phyloP scores from a whole-genome alignment of 176 grass and related monocot genomes.

The Oryza glaberrima region DNA sequence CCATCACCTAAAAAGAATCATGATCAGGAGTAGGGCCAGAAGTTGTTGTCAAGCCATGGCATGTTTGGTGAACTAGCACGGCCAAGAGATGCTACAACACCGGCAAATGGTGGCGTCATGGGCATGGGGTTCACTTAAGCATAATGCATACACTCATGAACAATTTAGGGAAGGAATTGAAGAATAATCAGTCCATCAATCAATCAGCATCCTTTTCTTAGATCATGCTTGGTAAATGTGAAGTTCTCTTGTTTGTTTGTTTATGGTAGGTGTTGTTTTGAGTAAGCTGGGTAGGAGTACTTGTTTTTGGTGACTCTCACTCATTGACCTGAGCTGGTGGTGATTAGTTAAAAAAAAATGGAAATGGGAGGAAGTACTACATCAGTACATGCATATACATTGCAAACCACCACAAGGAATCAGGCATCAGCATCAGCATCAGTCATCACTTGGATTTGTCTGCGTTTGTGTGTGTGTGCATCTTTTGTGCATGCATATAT shows the following conservation, averaged over 20 bases:
- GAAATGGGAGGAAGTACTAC: conserved; percentile 26
- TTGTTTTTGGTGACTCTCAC: conserved; percentile 19
- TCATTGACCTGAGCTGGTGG: conserved; percentile 47
- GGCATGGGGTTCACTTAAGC: conserved; percentile 2
- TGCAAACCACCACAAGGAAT: conserved; percentile 45
- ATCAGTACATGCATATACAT: conserved; percentile 21
- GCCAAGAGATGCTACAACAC: conserved; percentile 31
- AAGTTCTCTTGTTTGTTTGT: conserved; percentile 29
- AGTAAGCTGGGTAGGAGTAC: not conserved
- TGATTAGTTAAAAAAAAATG: conserved; percentile 31
- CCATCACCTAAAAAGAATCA: not conserved
- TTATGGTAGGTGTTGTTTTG: conserved; percentile 13
- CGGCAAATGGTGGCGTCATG: conserved; percentile 11
- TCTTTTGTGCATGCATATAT: conserved; percentile 23
- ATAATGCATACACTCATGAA: conserved; percentile 6
- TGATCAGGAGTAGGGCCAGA: conserved; percentile 34
- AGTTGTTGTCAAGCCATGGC: conserved; percentile 43
- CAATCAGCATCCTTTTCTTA: conserved; percentile 32
- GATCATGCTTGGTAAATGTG: conserved; percentile 17
- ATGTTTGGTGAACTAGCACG: conserved; percentile 51
- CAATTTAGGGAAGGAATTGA: conserved; percentile 25
- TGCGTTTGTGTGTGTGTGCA: not conserved
- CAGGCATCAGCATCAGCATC: conserved; percentile 38
- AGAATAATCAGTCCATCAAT: conserved; percentile 27
- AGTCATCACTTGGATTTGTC: conserved; percentile 44